A percentile compares a stretch with the other conserved stretches of the same genome.
Conservation (phyloP, 2,329 filamentous ascomycete genomes). For the Aspergillus piperis region DNA sequence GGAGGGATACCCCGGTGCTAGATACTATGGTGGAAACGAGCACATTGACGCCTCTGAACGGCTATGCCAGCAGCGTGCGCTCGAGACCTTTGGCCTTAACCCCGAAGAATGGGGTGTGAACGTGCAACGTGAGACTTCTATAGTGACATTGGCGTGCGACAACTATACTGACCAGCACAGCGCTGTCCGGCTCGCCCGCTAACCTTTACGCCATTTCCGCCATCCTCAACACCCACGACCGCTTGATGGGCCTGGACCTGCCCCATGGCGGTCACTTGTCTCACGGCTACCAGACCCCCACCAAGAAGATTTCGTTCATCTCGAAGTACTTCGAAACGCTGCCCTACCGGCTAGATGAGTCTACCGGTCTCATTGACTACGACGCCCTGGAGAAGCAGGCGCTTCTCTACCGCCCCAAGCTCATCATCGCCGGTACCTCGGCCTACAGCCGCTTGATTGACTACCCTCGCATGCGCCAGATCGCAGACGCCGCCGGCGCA, state of each 20-base stretch:
- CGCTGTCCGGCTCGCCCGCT: constrained; percentile 75
- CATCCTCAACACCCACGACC: constrained; percentile 91
- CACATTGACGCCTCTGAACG: constrained; percentile 90
- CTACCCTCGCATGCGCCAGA: constrained; percentile 93
- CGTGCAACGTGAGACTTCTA: constrained; percentile 69
- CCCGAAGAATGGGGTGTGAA: constrained; percentile 94
- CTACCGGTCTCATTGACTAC: constrained; percentile 95
- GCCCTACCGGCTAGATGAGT: constrained; percentile 77
- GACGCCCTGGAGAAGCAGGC: constrained; percentile 88
- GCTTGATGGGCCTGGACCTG: constrained; percentile 94
- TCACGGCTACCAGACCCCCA: constrained; percentile 96
- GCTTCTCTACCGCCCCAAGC: constrained; percentile 89
- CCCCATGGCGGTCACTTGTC: constrained; percentile 92
- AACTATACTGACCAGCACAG: constrained; percentile 43
- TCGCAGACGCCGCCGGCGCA: constrained; percentile 88
- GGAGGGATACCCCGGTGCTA: constrained; percentile 92
- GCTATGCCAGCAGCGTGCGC: constrained; percentile 84
- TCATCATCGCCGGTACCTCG: constrained; percentile 93
- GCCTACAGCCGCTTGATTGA: constrained; percentile 98
- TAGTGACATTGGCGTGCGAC: not conserved
- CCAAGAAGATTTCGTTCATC: constrained; percentile 94
- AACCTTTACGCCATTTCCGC: constrained; percentile 88
- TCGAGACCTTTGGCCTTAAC: constrained; percentile 83
- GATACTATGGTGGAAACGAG: constrained; percentile 96
- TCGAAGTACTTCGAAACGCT: constrained; percentile 99